Base-by-base conservation (phyloP, 768 basidiomycete genomes). In the Tylopilus intermedius region DNA sequence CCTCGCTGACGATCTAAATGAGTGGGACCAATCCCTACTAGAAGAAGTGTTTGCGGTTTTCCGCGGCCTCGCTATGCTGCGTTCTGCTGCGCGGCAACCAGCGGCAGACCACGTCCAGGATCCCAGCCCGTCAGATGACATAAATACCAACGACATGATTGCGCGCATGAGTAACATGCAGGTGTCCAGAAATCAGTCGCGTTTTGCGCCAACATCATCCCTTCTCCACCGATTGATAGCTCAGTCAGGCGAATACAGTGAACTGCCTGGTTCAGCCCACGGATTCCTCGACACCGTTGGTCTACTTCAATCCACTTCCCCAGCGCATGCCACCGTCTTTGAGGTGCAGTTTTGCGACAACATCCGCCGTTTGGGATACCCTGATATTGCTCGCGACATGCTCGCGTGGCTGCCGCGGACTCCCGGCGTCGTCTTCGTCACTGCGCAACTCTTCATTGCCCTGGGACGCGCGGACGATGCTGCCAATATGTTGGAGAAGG, bases 21-120 rank as follows among this genome's bases (percentile, higher is more conserved):
- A 74, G 32, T 86, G 86, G 82, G 81, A 85, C 62, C 79, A 81
- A 15, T 71, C 81, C 21, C 62, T 88, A 26, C 67, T 88, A 44
- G 82, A 81, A 8, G 87, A 90, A 63, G 79, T 89, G 22, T 84
- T 91, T 66, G 86, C 86, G 8, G 82, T 90, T 26, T 90, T 86
- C 59, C 79, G 88, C n/a, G 87, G 86, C 13, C 71, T 88, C 22
- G 81, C 85, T 22, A 85, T 88, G 74, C 72, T 90, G 18, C 84
- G 82, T 26, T 79, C 76, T 52, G 72, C 83, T 44, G 71, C 77
- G 14, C 74, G 74, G 45, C 86, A 85, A 61, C 81, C 86, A 47
- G 78, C 77, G n/a, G 73, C 68, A 2, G 71, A 75, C 38, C 52
- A 53, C 9, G 33, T 53, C 18, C 61, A 61, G 40, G 73, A 66